A percentile compares a stretch with the other conserved stretches of the same genome.
Evolutionary conservation across 1,284 basidiomycete genomes (phyloP).

Genomic region (Ustilago tritici): DNA sequence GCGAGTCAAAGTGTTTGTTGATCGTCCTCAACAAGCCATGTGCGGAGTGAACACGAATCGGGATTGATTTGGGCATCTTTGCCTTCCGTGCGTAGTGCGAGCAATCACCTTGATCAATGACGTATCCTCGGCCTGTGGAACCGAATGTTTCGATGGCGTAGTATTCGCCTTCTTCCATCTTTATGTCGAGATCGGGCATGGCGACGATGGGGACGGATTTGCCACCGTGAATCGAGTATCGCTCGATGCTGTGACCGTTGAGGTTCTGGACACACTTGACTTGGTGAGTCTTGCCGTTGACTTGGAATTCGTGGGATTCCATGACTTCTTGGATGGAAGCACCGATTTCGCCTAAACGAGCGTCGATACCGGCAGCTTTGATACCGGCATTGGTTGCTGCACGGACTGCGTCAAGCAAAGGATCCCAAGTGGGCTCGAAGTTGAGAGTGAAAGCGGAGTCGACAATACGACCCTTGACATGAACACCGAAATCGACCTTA

Average conservation of each 20-base stretch:
- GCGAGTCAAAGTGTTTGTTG: conserved; percentile 91
- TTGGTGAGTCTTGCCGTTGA: conserved; percentile 83
- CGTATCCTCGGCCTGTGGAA: conserved; percentile 90
- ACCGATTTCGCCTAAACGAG: conserved; percentile 90
- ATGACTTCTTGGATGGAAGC: conserved; percentile 96
- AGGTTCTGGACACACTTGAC: conserved; percentile 69
- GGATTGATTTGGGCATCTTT: conserved; percentile 75
- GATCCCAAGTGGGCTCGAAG: conserved; percentile 91
- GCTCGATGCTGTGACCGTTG: conserved; percentile 68
- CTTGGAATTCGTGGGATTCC: conserved; percentile 97
- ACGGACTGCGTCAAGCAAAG: conserved; percentile 87
- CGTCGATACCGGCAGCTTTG: conserved; percentile 85
- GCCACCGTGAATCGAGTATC: conserved; percentile 70
- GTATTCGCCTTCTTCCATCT: conserved; percentile 99
- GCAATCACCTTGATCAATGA: conserved; percentile 88
- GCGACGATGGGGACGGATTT: conserved; percentile 89
- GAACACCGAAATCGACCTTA: conserved; percentile 97
- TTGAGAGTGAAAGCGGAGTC: conserved; percentile 95
- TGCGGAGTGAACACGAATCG: conserved; percentile 79
- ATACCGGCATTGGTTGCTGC: conserved; percentile 93
- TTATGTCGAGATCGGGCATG: conserved; percentile 83
- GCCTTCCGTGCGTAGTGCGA: conserved; percentile 83
- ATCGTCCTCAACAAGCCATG: conserved; percentile 89
- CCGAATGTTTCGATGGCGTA: conserved; percentile 99
- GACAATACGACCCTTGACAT: conserved; percentile 91